Conservation (phyloP, 1,284 basidiomycete species). For the Malassezia pachydermatis region DNA sequence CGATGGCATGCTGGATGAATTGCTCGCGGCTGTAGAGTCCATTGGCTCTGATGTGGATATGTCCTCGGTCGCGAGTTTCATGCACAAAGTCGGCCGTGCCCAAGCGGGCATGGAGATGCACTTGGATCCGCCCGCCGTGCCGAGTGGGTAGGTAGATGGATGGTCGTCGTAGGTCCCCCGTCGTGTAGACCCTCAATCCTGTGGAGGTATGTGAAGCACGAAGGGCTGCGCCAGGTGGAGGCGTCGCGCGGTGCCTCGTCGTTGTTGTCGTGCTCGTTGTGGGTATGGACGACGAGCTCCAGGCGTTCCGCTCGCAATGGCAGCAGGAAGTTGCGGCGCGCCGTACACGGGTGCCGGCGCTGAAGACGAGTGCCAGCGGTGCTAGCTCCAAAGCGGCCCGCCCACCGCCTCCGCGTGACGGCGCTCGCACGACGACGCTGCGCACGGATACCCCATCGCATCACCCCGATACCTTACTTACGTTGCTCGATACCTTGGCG, state of each 20-base stretch:
- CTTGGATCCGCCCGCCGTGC: too few species aligned
- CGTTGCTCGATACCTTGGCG: conserved; percentile 1
- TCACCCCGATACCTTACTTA: not conserved
- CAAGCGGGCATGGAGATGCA: too few species aligned
- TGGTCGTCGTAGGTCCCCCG: not conserved
- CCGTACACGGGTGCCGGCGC: not conserved
- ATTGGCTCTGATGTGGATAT: conserved; percentile 71
- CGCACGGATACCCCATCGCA: not conserved
- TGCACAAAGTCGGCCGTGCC: conserved; percentile 52
- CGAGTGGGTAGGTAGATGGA: too few species aligned
- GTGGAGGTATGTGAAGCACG: too few species aligned
- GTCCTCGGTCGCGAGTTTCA: conserved; percentile 73
- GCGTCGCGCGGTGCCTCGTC: not conserved
- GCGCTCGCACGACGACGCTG: not conserved
- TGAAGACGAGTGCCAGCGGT: not conserved
- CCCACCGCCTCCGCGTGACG: not conserved
- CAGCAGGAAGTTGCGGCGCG: conserved; percentile 10
- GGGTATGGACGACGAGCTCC: conserved; percentile 10
- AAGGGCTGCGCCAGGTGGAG: not conserved
- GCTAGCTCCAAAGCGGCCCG: too few species aligned
- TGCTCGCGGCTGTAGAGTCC: conserved; percentile 77
- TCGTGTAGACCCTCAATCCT: too few species aligned
- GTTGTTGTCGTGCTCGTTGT: not conserved
- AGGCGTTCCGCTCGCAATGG: conserved; percentile 13
- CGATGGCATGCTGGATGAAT: conserved; percentile 76